Conservation (phyloP, 1,284 basidiomycete species). For the Melanopsichium pennsylvanicum region DNA sequence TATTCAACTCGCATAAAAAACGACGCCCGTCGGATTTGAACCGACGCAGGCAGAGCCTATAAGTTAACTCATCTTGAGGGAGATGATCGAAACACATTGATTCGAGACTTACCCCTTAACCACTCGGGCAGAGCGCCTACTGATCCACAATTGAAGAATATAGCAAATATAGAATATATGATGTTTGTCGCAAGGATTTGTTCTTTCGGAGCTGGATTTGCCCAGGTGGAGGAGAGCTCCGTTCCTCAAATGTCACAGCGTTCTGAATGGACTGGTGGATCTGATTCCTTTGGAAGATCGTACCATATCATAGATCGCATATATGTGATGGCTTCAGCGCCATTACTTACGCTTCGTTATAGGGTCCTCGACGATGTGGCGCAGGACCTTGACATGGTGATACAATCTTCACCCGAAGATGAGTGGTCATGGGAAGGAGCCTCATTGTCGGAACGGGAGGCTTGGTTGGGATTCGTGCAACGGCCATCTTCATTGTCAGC, state of each 20-base stretch:
- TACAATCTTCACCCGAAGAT: constrained; percentile 23
- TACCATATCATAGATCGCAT: too few relatives aligned
- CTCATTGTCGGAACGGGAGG: background rate
- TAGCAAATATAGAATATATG: too few relatives aligned
- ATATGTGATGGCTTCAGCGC: constrained; percentile 17
- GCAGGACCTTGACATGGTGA: constrained; percentile 39
- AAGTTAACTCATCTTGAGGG: constrained; percentile 23
- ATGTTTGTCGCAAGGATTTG: too few relatives aligned
- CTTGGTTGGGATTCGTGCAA: constrained; percentile 9
- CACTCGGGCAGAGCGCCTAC: constrained; percentile 42
- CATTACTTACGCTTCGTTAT: constrained; percentile 21
- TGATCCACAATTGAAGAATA: too few relatives aligned
- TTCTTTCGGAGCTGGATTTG: too few relatives aligned
- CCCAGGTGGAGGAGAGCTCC: too few relatives aligned
- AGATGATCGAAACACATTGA: constrained; percentile 17
- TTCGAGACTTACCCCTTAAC: constrained; percentile 49
- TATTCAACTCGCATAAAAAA: too few relatives aligned
- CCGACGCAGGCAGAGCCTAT: constrained; percentile 46
- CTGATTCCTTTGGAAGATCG: too few relatives aligned
- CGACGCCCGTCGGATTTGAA: constrained; percentile 47
- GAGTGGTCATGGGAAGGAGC: constrained; percentile 32
- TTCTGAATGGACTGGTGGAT: too few relatives aligned
- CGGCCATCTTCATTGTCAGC: background rate
- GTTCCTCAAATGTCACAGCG: too few relatives aligned
- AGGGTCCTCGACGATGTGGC: constrained; percentile 27